Conservation (phyloP, 495 filamentous ascomycete genomes). For the Staphylotrichum tortipilum region DNA sequence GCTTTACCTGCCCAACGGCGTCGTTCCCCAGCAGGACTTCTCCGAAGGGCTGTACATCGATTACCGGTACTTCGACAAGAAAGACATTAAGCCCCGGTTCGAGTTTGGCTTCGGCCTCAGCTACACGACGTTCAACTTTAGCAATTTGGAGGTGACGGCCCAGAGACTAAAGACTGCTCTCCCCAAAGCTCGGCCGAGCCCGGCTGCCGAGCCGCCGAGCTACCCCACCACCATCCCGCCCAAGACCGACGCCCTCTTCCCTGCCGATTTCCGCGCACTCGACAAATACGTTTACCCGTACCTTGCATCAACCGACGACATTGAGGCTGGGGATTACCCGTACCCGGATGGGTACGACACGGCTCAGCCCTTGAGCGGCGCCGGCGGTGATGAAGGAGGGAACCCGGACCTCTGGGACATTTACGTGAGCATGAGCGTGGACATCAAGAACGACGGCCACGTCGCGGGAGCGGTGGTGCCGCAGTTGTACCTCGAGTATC, state of each 20-base stretch:
- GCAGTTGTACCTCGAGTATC: slow-evolving; percentile 77
- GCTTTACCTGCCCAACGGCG: slow-evolving; percentile 61
- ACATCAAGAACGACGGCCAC: slow-evolving; percentile 63
- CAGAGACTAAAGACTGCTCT: slow-evolving; percentile 51
- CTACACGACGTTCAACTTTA: slow-evolving; percentile 74
- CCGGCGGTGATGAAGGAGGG: slow-evolving; percentile 75
- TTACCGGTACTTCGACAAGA: slow-evolving; percentile 83
- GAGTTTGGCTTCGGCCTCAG: slow-evolving; percentile 74
- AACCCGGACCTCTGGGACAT: slow-evolving; percentile 75
- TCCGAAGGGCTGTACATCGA: slow-evolving; percentile 78
- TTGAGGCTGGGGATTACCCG: slow-evolving; percentile 48
- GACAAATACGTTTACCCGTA: slow-evolving; percentile 88
- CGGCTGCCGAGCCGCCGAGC: slow-evolving; percentile 49
- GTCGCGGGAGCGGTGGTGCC: slow-evolving; percentile 62
- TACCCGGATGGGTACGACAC: slow-evolving; percentile 67
- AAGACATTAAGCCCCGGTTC: slow-evolving; percentile 56
- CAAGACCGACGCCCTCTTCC: slow-evolving; percentile 55
- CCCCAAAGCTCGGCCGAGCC: slow-evolving; percentile 49
- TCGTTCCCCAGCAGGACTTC: slow-evolving; percentile 78
- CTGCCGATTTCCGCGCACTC: slow-evolving; percentile 55
- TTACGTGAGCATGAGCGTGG: slow-evolving; percentile 52
- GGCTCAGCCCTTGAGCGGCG: slow-evolving; percentile 47
- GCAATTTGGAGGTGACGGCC: slow-evolving; percentile 44
- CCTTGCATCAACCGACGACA: slow-evolving; percentile 49
- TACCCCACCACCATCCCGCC: slow-evolving; percentile 52